These are phyloP conservation scores for Mayamaea pseudoterrestris DNA, from an alignment of 108 stramenopile species.

Conservation along the genomic window DNA sequence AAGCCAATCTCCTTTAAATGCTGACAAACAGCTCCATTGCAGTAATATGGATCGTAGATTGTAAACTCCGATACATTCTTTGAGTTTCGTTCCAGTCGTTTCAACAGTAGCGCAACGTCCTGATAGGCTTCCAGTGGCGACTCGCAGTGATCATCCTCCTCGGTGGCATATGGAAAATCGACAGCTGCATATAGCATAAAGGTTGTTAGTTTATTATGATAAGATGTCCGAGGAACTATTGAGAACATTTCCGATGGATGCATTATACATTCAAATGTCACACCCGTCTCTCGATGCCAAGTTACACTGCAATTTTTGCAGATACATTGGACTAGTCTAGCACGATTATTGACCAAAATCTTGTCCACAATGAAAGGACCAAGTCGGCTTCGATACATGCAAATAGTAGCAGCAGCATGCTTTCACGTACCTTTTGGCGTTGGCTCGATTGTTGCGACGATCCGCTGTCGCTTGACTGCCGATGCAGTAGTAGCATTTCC, in stretches of 20 bases:
- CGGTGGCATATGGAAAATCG: slow-evolving; percentile 66
- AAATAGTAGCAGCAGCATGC: no score
- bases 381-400: slow-evolving; percentile 51
- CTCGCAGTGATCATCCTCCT: slow-evolving; percentile 93
- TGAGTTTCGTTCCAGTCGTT: slow-evolving; percentile 15
- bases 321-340: slow-evolving; percentile 13
- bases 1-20: slow-evolving; percentile 79
- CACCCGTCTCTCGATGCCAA: slow-evolving; percentile 26
- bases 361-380: slow-evolving; percentile 9
- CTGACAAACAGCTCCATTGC: slow-evolving; percentile 76
- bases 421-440: no score
- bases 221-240: slow-evolving; percentile 34
- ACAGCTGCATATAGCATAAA: neutral
- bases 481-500: no score
- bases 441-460: no score
- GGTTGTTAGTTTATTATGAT: neutral
- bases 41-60: slow-evolving; percentile 98
- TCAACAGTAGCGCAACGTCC: slow-evolving; percentile 71
- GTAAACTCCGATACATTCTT: slow-evolving; percentile 7
- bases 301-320: slow-evolving; percentile 9
- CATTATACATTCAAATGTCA: slow-evolving; percentile 34
- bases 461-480: no score
- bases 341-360: slow-evolving; percentile 40
- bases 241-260: slow-evolving; percentile 41
- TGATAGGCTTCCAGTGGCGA: slow-evolving; percentile 82